Conservation (phyloP, 148 eudicot species). For the Fagopyrum esculentum region DNA sequence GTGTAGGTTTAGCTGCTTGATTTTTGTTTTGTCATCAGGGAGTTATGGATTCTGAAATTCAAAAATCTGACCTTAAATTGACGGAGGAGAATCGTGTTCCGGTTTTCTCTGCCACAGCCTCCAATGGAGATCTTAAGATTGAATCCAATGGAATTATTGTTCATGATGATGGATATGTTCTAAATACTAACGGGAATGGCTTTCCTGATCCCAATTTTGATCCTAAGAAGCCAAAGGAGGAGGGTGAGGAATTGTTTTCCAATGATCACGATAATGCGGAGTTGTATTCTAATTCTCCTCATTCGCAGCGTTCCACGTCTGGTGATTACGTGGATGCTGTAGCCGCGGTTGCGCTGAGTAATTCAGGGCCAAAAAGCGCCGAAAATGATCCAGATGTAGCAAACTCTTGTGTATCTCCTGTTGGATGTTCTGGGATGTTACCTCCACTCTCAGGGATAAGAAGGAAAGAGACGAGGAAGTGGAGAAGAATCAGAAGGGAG, state of each 20-base stretch:
- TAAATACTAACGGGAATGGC: not conserved
- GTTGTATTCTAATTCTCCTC: not conserved
- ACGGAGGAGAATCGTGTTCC: not conserved
- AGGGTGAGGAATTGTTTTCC: not conserved
- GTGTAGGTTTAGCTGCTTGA: not conserved
- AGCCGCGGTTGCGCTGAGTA: not conserved
- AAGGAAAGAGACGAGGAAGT: conserved; percentile 69
- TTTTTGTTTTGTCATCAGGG: not conserved
- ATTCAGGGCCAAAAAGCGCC: not conserved
- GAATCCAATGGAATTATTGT: not conserved
- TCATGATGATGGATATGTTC: not conserved
- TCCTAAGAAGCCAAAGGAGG: not conserved
- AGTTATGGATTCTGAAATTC: conserved; percentile 4
- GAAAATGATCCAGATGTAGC: not conserved
- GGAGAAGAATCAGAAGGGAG: conserved; percentile 66
- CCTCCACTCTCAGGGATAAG: conserved; percentile 18
- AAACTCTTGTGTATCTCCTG: not conserved
- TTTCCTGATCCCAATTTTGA: not conserved
- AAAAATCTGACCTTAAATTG: not conserved
- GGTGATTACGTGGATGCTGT: not conserved
- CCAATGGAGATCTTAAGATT: not conserved
- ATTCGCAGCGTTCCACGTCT: not conserved
- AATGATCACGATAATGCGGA: not conserved
- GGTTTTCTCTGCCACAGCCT: not conserved
- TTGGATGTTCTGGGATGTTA: not conserved